Evolutionary conservation across 306 rosid genomes (phyloP), one percentile per base, ranked within the genome.

Genomic region (Adenanthera pavonina): DNA sequence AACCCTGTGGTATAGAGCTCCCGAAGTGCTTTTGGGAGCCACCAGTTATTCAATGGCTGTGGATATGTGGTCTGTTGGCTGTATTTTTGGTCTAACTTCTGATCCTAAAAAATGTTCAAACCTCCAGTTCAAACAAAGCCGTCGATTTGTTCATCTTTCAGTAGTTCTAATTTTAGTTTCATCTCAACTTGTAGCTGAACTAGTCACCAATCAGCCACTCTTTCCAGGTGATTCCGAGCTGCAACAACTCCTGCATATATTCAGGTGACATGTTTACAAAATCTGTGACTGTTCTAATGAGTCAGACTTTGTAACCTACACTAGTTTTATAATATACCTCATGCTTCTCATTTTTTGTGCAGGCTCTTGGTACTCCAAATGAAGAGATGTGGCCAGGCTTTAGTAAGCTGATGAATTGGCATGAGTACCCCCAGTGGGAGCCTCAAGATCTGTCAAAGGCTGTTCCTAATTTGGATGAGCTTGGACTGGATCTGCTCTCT

Each of bases 1-100:
- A 61, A 95, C 98, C 40, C 93, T 95, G 13, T 95, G 98, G 98
- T 93, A 95, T 75, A 90, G 98, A 88, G 99, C 99, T 36, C 98
- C 98, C 41, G 98, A 95, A 86, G 99, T 95, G 65, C 98, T 95
- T 76, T 65, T 95, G 77, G 98, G 99, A n/a, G 90, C 94, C 5
- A 93, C 99, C 36, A 97, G 93, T 87, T 95, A 95, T 91, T 95
- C 99, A 40, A 95, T 93, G 72, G 99, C 91, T 0, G 98, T 95
- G 30, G 99, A 95, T 69, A 89, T 95, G 69, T 95, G 99, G 99
- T 95, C 98, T 68, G 98, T 95, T 74, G 99, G 69, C 57, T 95
- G 99, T 85, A 93, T 95, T 72, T 95, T 95, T 77, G 98, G 98
- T 94, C 86, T 25, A 60, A 64, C 54, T 56, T 75, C 2, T 57